A percentile compares a stretch with the other conserved stretches of the same genome.
phyloP scores from a whole-genome alignment of 2,329 filamentous ascomycete genomes.

The Ascomycota sp. region DNA sequence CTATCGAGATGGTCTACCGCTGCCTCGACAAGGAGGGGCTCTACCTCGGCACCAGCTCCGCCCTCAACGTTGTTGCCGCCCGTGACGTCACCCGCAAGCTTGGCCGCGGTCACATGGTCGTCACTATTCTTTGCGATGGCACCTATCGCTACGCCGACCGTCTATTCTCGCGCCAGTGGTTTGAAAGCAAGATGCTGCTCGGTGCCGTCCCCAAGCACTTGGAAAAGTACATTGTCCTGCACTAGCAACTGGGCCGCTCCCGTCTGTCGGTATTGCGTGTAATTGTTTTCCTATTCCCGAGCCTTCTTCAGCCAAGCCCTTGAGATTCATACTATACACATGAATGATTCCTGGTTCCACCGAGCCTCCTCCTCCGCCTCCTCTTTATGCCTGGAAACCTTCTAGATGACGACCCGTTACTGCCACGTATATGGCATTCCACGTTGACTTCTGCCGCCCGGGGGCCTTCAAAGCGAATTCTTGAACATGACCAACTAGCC shows the following conservation, averaged over 20 bases:
- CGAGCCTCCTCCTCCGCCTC: too few relatives aligned
- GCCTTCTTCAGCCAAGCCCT: too few relatives aligned
- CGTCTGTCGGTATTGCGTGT: not conserved
- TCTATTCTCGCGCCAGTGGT: constrained; percentile 80
- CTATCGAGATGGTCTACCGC: constrained; percentile 91
- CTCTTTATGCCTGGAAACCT: too few relatives aligned
- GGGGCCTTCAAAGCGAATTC: too few relatives aligned
- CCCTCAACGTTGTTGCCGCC: constrained; percentile 85
- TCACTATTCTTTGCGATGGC: constrained; percentile 85
- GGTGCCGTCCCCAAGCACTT: constrained; percentile 65
- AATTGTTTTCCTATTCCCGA: too few relatives aligned
- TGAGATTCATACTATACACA: too few relatives aligned
- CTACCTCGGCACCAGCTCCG: constrained; percentile 84
- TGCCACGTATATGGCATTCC: too few relatives aligned
- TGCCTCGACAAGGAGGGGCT: constrained; percentile 90
- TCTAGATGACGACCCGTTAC: too few relatives aligned
- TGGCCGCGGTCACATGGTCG: constrained; percentile 73
- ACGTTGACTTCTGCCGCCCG: too few relatives aligned
- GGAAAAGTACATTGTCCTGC: constrained; percentile 85
- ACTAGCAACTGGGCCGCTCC: constrained; percentile 21
- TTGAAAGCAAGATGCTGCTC: constrained; percentile 67
- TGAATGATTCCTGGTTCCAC: too few relatives aligned
- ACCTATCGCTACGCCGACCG: constrained; percentile 95
- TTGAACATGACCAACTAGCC: too few relatives aligned
- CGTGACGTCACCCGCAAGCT: constrained; percentile 84